phyloP scores from a whole-genome alignment of 192 early-diverging fungal species.

The Coemansia sp. region DNA sequence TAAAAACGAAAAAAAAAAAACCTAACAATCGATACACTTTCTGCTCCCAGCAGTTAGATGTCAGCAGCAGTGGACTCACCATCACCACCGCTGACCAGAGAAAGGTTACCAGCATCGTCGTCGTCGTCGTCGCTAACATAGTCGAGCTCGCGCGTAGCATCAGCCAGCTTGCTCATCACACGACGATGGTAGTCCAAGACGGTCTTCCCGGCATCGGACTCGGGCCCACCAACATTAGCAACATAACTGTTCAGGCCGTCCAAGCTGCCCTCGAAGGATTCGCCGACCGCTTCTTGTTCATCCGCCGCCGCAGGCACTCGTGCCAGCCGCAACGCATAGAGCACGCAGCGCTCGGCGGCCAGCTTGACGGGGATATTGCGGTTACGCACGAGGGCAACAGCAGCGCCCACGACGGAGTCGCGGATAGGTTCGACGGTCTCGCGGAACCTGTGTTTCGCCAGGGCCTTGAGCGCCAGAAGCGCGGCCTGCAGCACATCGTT shows the following conservation, averaged over 20 bases:
- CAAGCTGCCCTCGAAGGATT: slow-evolving; percentile 25
- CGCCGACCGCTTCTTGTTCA: too few relatives aligned
- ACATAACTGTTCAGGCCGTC: slow-evolving; percentile 40
- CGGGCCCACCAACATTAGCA: slow-evolving; percentile 53
- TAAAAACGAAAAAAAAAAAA: not conserved
- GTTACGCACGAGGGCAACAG: slow-evolving; percentile 75
- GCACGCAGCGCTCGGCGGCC: slow-evolving; percentile 78
- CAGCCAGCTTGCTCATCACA: slow-evolving; percentile 52
- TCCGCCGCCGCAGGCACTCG: slow-evolving; percentile 5
- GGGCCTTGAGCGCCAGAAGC: slow-evolving; percentile 58
- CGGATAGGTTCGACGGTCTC: slow-evolving; percentile 57
- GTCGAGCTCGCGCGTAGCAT: slow-evolving; percentile 46
- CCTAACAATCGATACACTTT: not conserved
- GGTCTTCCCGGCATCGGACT: slow-evolving; percentile 51
- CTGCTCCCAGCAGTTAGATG: too few relatives aligned
- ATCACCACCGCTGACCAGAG: not conserved
- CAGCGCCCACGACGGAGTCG: slow-evolving; percentile 59
- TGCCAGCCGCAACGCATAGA: slow-evolving; percentile 69
- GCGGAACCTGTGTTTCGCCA: slow-evolving; percentile 56
- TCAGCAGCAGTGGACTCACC: slow-evolving; percentile 9
- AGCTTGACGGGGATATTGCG: slow-evolving; percentile 82
- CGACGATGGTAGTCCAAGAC: slow-evolving; percentile 65
- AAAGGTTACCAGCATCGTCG: slow-evolving; percentile 3
- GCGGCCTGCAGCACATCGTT: slow-evolving; percentile 57
- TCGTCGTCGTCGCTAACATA: slow-evolving; percentile 49